Conservation (phyloP, 2,329 filamentous ascomycete species). For the Bimuria novae-zelandiae region DNA sequence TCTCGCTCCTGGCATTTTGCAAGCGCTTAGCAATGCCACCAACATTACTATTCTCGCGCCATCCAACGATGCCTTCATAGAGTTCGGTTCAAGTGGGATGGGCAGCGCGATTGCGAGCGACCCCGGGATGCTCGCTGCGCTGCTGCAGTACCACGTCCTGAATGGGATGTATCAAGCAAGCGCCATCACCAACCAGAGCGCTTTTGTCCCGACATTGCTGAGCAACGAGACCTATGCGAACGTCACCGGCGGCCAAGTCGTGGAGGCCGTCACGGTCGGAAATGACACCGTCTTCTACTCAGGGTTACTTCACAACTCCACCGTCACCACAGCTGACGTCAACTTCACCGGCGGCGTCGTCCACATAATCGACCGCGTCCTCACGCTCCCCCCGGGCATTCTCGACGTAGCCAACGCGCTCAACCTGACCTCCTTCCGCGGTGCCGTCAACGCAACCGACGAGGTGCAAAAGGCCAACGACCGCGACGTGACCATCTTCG, state of each 20-base stretch:
- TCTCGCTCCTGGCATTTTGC: conserved; percentile 43
- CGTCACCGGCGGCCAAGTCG: conserved; percentile 63
- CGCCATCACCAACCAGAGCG: conserved; percentile 46
- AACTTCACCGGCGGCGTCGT: conserved; percentile 53
- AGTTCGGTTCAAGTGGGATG: conserved; percentile 45
- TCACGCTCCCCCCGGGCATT: conserved; percentile 45
- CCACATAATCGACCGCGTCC: conserved; percentile 52
- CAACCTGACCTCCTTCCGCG: conserved; percentile 48
- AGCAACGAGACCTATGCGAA: conserved; percentile 59
- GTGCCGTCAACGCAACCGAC: conserved; percentile 47
- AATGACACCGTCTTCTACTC: conserved; percentile 57
- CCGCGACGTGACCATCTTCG: conserved; percentile 66
- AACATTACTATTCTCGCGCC: conserved; percentile 66
- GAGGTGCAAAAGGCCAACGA: conserved; percentile 49
- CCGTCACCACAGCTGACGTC: conserved; percentile 52
- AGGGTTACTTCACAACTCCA: conserved; percentile 56
- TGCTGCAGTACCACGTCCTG: conserved; percentile 64
- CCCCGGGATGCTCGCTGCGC: conserved; percentile 46
- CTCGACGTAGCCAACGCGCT: conserved; percentile 39
- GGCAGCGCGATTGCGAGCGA: conserved; percentile 34
- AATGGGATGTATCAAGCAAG: conserved; percentile 54
- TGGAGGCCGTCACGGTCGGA: conserved; percentile 52
- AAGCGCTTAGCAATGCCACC: conserved; percentile 43
- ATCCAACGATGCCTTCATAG: conserved; percentile 55
- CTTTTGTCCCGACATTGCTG: conserved; percentile 56